phyloP scores from a whole-genome alignment of 495 filamentous ascomycete species.

The Thozetella sp. region DNA sequence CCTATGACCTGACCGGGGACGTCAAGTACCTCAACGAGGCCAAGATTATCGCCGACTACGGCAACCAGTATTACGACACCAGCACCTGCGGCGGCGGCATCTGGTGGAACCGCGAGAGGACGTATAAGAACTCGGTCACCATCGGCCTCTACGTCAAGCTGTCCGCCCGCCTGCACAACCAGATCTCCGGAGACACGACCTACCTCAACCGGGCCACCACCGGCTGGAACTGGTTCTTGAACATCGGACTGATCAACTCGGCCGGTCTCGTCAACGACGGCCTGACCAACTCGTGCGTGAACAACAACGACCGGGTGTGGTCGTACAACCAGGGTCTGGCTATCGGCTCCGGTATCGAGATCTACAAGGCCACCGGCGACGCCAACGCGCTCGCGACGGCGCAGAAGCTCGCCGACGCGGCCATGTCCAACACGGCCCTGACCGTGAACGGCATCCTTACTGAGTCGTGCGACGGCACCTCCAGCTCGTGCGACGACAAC shows the following conservation, averaged over 20 bases:
- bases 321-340: neutral
- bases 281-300: neutral
- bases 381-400: neutral
- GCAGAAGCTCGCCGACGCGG: neutral
- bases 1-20: neutral
- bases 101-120: conserved; percentile 1
- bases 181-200: neutral
- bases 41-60: conserved; percentile 4
- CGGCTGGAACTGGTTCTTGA: neutral
- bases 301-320: neutral
- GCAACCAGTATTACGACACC: neutral
- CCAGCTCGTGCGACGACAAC: neutral
- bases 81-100: neutral
- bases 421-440: neutral
- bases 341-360: conserved; percentile 1
- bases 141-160: neutral
- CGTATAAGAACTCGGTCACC: neutral
- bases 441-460: neutral
- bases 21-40: neutral
- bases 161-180: neutral
- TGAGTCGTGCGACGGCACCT: neutral
- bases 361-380: neutral
- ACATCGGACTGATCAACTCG: neutral
- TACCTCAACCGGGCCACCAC: neutral
- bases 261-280: neutral